Percentiles rank a stretch among this genome's conserved stretches.
Evolutionary conservation across 345 rosid genomes (phyloP).

Genomic region (Mallotus nudiflorus): DNA sequence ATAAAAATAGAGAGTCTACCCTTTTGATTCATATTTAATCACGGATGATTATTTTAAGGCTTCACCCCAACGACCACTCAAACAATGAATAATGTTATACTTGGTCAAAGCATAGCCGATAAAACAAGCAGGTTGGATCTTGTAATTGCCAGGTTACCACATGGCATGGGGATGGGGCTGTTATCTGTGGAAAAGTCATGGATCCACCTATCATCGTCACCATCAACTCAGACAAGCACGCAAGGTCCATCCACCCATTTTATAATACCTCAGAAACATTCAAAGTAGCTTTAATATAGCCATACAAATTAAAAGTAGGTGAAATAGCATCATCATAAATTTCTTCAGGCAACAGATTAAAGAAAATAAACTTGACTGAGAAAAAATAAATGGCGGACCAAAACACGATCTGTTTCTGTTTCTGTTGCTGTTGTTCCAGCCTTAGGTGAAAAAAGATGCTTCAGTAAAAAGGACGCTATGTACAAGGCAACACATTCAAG

Average conservation of each 20-base stretch:
- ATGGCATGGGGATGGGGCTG: neutral
- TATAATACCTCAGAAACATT: neutral
- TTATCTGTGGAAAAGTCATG: neutral
- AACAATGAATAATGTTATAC: too few species aligned
- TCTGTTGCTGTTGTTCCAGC: neutral
- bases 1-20: too few species aligned
- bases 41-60: too few species aligned
- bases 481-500: conserved; percentile 27
- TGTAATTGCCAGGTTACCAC: too few species aligned
- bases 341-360: too few species aligned
- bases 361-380: neutral
- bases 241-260: neutral
- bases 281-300: neutral
- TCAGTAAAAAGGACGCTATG: conserved; percentile 13
- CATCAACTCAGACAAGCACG: too few species aligned
- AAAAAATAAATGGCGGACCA: neutral
- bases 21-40: too few species aligned
- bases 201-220: neutral
- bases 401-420: neutral
- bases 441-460: neutral
- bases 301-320: neutral
- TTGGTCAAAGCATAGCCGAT: too few species aligned
- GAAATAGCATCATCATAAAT: too few species aligned
- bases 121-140: too few species aligned
- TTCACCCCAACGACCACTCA: too few species aligned